These are phyloP conservation scores for Fusarium sacchari DNA, from an alignment of 2,329 filamentous ascomycete genomes.

Conservation along the genomic window DNA sequence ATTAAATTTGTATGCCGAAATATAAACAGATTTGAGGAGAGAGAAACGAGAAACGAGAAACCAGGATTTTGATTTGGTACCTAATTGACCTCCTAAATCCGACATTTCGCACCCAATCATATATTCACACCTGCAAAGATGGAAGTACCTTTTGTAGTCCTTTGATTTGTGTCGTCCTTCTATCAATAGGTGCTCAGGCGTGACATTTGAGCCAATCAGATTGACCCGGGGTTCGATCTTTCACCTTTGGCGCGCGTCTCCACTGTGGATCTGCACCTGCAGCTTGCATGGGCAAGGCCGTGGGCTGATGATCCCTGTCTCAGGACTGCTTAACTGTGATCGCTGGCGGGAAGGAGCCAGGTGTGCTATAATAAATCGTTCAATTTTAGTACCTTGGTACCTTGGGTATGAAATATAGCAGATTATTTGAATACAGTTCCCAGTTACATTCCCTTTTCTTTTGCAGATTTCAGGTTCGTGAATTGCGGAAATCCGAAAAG, in stretches of 20 bases:
- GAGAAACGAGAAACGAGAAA: neutral
- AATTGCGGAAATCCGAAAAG: neutral
- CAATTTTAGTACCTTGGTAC: neutral
- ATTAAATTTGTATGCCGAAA: neutral
- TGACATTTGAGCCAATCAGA: neutral
- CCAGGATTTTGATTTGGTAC: neutral
- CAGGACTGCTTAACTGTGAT: conserved; percentile 11
- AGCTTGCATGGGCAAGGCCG: conserved; percentile 22
- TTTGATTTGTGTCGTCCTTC: neutral
- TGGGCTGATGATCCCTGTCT: conserved; percentile 34
- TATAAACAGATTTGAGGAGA: neutral
- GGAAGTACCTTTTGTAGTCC: neutral
- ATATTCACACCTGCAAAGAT: neutral
- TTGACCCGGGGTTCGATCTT: conserved; percentile 4
- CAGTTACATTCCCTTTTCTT: too few relatives aligned
- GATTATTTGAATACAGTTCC: neutral
- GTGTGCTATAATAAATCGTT: neutral
- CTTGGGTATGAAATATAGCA: neutral
- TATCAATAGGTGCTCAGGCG: neutral
- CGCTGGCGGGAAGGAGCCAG: conserved; percentile 28
- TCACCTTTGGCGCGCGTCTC: conserved; percentile 36
- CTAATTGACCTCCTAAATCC: neutral
- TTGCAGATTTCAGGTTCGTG: neutral
- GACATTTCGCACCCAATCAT: neutral
- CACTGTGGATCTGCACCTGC: conserved; percentile 35